Evolutionary conservation across 257 asterid species (phyloP).

Genomic region (Gynochthodes officinalis): DNA sequence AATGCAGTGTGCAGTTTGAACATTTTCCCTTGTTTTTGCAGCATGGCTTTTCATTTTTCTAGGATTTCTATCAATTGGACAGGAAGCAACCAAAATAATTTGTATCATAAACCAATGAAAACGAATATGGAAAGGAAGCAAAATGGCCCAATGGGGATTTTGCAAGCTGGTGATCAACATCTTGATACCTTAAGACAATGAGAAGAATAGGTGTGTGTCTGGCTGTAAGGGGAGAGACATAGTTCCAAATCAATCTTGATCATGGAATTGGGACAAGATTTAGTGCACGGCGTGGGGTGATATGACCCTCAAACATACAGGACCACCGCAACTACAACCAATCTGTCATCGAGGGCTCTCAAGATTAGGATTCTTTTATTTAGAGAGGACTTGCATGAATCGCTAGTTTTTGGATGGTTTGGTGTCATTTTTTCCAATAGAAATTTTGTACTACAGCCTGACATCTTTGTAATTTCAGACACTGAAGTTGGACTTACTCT

Average conservation of each 20-base stretch:
- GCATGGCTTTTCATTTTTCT: not conserved
- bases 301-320: constrained; percentile 28
- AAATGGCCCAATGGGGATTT: constrained; percentile 2
- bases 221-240: constrained; percentile 20
- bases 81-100: not conserved
- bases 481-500: not conserved
- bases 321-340: constrained; percentile 43
- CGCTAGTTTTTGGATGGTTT: not conserved
- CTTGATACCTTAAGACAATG: not conserved
- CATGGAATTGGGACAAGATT: constrained; percentile 25
- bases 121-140: not conserved
- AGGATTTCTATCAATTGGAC: no score
- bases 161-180: constrained; percentile 12
- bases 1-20: not conserved
- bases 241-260: constrained; percentile 27
- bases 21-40: not conserved
- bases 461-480: constrained; percentile 8
- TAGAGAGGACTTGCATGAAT: not conserved
- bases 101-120: not conserved
- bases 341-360: constrained; percentile 10
- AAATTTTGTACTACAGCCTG: not conserved
- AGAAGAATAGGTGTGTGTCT: constrained; percentile 3
- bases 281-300: constrained; percentile 30
- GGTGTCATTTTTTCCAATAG: not conserved
- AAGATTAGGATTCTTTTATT: not conserved